Conservation (phyloP, 495 filamentous ascomycete species). For the Penicillium longicatenatum region DNA sequence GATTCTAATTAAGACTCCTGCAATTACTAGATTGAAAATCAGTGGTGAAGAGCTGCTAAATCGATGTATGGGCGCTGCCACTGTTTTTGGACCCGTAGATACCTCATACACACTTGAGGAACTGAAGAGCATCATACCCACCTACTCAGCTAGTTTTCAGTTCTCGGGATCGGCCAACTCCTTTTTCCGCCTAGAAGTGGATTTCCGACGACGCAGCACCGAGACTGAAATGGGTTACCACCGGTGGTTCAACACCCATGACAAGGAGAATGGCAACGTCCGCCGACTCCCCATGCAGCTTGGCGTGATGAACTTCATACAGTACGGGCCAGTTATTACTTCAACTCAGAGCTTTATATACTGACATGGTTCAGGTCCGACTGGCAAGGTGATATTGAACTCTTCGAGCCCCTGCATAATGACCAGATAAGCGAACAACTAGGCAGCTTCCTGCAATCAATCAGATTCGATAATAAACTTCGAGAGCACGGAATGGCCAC, state of each 20-base stretch:
- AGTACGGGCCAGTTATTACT: constrained; percentile 18
- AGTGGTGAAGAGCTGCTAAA: constrained; percentile 2
- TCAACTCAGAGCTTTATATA: neutral
- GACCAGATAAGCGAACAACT: constrained; percentile 12
- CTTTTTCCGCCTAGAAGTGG: constrained; percentile 40
- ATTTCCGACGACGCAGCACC: constrained; percentile 29
- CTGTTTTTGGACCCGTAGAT: constrained; percentile 52
- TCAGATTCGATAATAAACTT: constrained; percentile 33
- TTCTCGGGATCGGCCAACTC: constrained; percentile 33
- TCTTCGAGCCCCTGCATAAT: constrained; percentile 30
- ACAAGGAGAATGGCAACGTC: neutral
- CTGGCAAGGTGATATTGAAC: constrained; percentile 44
- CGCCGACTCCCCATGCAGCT: constrained; percentile 32
- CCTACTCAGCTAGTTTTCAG: constrained; percentile 45
- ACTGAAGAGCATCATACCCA: constrained; percentile 28
- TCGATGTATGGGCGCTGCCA: constrained; percentile 19
- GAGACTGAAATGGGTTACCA: constrained; percentile 34
- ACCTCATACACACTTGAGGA: constrained; percentile 28
- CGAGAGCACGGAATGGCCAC: constrained; percentile 22
- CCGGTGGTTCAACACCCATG: constrained; percentile 39
- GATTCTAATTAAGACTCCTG: neutral
- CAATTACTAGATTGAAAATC: neutral
- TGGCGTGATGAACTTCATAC: constrained; percentile 37
- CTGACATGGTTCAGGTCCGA: constrained; percentile 33
- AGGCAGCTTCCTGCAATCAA: constrained; percentile 16